Evolutionary conservation across 306 rosid genomes (phyloP).

Genomic region (Cyclanthera cordifolia): DNA sequence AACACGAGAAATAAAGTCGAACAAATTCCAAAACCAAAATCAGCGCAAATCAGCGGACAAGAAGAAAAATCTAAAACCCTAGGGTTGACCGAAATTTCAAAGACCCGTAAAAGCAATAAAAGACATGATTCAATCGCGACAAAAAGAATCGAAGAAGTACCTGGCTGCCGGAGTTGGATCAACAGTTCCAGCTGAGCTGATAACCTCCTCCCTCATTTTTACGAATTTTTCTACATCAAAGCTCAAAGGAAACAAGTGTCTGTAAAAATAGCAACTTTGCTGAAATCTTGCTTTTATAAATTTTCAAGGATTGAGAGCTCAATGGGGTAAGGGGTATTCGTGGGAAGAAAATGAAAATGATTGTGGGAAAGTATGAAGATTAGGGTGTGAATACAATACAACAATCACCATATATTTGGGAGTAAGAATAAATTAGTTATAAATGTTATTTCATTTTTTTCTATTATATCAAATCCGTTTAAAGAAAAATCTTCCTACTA

Average conservation of each 20-base stretch:
- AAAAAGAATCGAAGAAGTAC: constrained; percentile 20
- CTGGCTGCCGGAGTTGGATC: constrained; percentile 93
- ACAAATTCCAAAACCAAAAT: neutral
- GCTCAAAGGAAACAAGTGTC: neutral
- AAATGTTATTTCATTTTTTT: no score
- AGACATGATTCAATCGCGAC: constrained; percentile 11
- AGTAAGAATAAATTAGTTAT: no score
- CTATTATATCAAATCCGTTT: no score
- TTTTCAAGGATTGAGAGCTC: no score
- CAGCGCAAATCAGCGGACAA: neutral
- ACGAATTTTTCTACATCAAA: neutral
- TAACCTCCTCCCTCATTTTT: constrained; percentile 82
- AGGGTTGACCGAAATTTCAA: constrained; percentile 3
- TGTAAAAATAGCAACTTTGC: neutral
- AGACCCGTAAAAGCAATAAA: neutral
- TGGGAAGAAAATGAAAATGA: no score
- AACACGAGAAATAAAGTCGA: neutral
- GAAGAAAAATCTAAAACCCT: constrained; percentile 27
- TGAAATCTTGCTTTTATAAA: constrained; percentile 2
- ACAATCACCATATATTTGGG: no score
- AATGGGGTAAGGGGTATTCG: no score
- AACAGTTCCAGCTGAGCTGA: constrained; percentile 65
- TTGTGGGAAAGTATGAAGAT: no score
- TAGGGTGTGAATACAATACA: no score
- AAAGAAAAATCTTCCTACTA: no score